phyloP scores from a whole-genome alignment of 768 basidiomycete species.

The Nevesoporus exiguus region DNA sequence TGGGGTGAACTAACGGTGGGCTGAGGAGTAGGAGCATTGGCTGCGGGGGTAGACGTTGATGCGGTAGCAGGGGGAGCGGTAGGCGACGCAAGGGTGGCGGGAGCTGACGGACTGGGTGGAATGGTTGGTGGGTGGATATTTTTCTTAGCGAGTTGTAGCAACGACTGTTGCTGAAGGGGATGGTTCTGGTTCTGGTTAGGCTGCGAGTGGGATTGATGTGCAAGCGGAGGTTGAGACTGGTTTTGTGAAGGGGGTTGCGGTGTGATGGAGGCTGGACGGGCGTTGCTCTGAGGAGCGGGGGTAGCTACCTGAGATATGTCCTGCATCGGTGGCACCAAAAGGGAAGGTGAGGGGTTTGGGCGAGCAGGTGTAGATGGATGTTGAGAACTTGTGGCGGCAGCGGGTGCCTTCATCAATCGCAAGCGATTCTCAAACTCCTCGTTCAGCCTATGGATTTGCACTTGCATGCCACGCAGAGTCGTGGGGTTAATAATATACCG shows the following conservation, averaged over 20 bases:
- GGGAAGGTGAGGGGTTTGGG: slow-evolving; percentile 5
- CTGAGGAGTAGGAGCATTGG: slow-evolving; percentile 39
- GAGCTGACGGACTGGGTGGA: slow-evolving; percentile 25
- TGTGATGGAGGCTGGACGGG: slow-evolving; percentile 30
- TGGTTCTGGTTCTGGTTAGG: slow-evolving; percentile 8
- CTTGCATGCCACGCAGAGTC: slow-evolving; percentile 42
- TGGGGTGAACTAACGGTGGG: slow-evolving; percentile 54
- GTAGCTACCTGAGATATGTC: slow-evolving; percentile 19
- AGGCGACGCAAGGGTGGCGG: slow-evolving; percentile 22
- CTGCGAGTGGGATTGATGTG: slow-evolving; percentile 11
- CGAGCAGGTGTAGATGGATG: slow-evolving; percentile 6
- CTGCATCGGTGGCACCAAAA: slow-evolving; percentile 16
- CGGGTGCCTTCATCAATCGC: slow-evolving; percentile 23
- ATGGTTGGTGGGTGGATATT: slow-evolving; percentile 14
- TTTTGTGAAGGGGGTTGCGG: slow-evolving; percentile 11
- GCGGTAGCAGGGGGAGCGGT: slow-evolving; percentile 46
- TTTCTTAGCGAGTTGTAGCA: slow-evolving; percentile 18
- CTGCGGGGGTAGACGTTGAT: slow-evolving; percentile 50
- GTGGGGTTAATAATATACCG: slow-evolving; percentile 35
- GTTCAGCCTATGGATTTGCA: slow-evolving; percentile 40
- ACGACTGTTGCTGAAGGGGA: slow-evolving; percentile 1
- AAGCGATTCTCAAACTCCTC: slow-evolving; percentile 37
- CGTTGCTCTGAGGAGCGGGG: slow-evolving; percentile 25
- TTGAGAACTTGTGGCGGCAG: slow-evolving; percentile 3
- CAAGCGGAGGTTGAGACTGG: slow-evolving; percentile 2